Base-by-base conservation (phyloP, 805 yeast genomes). In the Komagataella populi region DNA sequence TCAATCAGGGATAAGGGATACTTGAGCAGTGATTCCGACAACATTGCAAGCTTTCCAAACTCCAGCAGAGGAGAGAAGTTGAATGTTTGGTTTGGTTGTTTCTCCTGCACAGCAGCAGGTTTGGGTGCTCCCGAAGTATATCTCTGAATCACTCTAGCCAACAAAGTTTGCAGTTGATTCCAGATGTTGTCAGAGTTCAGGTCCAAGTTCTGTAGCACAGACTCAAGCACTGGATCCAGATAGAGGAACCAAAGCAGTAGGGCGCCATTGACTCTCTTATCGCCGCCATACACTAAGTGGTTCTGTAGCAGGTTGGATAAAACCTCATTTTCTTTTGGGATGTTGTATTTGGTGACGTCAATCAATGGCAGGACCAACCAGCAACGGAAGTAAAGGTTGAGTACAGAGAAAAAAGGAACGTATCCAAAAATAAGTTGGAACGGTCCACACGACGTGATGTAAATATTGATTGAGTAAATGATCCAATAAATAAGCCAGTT, bases 401-500 rank as follows among this genome's bases (percentile, higher is more conserved):
- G 46, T 1, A 83, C 58, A 3, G 75, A 62, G 57, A 73, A 78
- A 48, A 84, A 74, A 1, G 93, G 91, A 16, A 83, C 54, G 44
- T 74, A 55, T 36, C 65, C 60, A 45, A 72, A 59, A n/a, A 85
- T 50, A 18, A 77, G 68, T 7, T 74, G 64, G 17, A 61, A 57
- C 3, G 59, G 43, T 4, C 49, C 22, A n/a, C 45, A 17, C 8
- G 49, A 23, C 39, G 52, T 51, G 16, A 54, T 12, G 20, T 50
- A 45, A 6, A 69, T 57, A 46, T 72, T 62, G 6, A 69, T 55
- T 4, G 82, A 73, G 50, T 74, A 64, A 1, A 84, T 80, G 10
- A 83, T 70, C 95, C 96, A 87, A 64, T 84, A 81, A 52, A 72
- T 66, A 43, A 76, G 64, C 77, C 82, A 75, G 23, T 45, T 45